Percentiles rank a stretch among this genome's conserved stretches.
Evolutionary conservation across 106 monocot genomes (phyloP).

Genomic region (Posidonia australis): DNA sequence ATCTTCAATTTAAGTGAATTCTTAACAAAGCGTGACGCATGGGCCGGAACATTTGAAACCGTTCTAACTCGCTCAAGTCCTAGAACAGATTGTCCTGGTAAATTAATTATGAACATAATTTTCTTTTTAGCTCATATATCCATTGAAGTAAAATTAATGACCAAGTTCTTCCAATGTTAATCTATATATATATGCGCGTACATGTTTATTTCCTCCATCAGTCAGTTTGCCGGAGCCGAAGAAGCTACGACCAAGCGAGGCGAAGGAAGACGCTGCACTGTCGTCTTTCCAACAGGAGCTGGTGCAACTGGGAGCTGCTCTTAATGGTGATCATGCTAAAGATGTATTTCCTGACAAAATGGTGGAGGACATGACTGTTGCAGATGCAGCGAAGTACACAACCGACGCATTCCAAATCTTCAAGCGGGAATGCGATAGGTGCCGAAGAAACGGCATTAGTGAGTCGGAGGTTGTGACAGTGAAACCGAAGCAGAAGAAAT

Average conservation of each 20-base stretch:
- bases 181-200: background rate
- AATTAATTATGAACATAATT: background rate
- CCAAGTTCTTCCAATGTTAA: background rate
- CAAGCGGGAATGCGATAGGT: too few species aligned
- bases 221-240: constrained; percentile 49
- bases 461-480: too few species aligned
- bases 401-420: too few species aligned
- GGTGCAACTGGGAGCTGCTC: constrained; percentile 57
- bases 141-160: background rate
- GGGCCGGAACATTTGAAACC: constrained; percentile 79
- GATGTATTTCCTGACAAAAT: too few species aligned
- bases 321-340: too few species aligned
- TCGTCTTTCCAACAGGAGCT: constrained; percentile 67
- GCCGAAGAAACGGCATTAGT: too few species aligned
- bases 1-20: constrained; percentile 54
- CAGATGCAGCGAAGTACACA: too few species aligned
- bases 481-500: too few species aligned
- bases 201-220: background rate
- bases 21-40: constrained; percentile 61
- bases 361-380: too few species aligned
- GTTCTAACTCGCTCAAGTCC: constrained; percentile 45
- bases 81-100: constrained; percentile 60
- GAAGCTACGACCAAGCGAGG: constrained; percentile 37
- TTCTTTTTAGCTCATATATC: background rate
- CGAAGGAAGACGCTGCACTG: constrained; percentile 26